These are phyloP conservation scores for Neurospora sp. DNA, from an alignment of 495 filamentous ascomycete species.

Conservation along the genomic window DNA sequence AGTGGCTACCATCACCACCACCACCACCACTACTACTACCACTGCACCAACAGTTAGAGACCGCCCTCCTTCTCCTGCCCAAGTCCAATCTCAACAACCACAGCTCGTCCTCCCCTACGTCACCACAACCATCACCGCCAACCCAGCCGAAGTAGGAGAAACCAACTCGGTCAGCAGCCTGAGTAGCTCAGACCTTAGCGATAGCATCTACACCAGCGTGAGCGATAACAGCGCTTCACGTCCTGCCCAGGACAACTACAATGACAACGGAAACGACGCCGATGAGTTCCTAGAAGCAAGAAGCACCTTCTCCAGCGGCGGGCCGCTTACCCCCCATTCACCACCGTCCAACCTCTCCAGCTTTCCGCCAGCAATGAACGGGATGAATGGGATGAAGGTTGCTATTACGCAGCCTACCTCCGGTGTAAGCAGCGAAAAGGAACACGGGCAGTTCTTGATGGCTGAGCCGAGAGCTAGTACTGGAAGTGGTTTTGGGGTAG, in stretches of 20 bases:
- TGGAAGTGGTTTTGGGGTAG: background rate
- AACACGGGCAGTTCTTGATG: background rate
- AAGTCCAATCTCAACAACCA: background rate
- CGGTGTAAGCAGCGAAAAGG: conserved; percentile 5
- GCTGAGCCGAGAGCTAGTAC: background rate
- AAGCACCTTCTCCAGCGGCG: background rate
- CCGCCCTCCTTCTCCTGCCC: background rate
- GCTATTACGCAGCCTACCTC: background rate
- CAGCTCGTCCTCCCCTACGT: background rate
- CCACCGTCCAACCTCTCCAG: background rate
- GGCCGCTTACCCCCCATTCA: background rate
- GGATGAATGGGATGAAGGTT: background rate
- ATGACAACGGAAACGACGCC: background rate
- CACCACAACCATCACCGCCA: background rate
- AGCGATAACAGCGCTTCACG: conserved; percentile 9
- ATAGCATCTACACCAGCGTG: background rate
- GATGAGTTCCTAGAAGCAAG: background rate
- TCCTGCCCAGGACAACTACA: background rate
- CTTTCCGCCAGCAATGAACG: background rate
- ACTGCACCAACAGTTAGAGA: background rate
- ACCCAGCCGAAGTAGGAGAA: background rate
- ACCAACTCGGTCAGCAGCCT: conserved; percentile 8
- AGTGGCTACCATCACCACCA: background rate
- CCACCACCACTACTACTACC: background rate
- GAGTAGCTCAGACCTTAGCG: conserved; percentile 1